Conservation (phyloP, 371 early-diverging fungal species). For the Choanephora cucurbitarum region DNA sequence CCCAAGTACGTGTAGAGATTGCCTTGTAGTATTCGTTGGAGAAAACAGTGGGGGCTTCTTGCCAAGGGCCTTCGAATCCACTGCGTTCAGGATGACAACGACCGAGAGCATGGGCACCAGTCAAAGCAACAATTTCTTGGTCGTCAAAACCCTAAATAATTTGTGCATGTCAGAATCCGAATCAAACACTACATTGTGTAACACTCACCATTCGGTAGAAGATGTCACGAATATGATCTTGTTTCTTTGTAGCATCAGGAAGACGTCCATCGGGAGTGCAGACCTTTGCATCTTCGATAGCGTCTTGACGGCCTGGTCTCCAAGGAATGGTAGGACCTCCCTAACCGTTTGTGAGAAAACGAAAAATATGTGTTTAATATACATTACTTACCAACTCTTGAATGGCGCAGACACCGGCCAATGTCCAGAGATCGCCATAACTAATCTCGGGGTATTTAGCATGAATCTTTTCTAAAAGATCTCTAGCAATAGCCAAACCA, state of each 20-base stretch:
- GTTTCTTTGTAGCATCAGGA: constrained; percentile 83
- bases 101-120: constrained; percentile 96
- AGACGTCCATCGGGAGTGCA: constrained; percentile 91
- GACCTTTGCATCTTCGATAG: constrained; percentile 28
- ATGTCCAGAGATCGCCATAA: constrained; percentile 93
- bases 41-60: constrained; percentile 84
- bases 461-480: constrained; percentile 83
- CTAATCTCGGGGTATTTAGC: constrained; percentile 81
- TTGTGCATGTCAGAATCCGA: constrained; percentile 1
- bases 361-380: neutral
- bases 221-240: constrained; percentile 75
- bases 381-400: constrained; percentile 72
- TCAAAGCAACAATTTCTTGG: constrained; percentile 91
- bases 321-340: constrained; percentile 88
- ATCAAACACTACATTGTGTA: neutral
- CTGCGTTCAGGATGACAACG: constrained; percentile 89
- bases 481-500: constrained; percentile 82
- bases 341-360: constrained; percentile 15
- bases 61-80: constrained; percentile 93
- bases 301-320: constrained; percentile 86
- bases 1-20: constrained; percentile 81
- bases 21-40: constrained; percentile 86
- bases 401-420: constrained; percentile 89
- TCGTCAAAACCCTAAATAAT: constrained; percentile 79
- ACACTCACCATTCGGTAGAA: constrained; percentile 85